A percentile compares a stretch with the other conserved stretches of the same genome.
These are phyloP conservation scores for Linaria vulgaris DNA, from an alignment of 257 asterid species.

Conservation along the genomic window DNA sequence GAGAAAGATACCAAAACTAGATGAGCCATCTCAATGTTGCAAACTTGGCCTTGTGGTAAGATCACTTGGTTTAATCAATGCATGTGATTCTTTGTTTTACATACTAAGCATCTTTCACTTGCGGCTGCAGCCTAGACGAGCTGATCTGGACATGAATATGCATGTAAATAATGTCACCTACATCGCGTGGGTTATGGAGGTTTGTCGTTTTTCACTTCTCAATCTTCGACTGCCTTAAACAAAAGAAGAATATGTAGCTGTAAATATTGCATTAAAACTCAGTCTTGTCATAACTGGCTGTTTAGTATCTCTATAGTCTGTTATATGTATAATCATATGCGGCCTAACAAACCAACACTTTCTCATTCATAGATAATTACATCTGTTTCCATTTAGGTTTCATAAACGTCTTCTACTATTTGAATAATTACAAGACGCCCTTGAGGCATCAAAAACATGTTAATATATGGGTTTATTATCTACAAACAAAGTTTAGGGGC, in stretches of 20 bases:
- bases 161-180: conserved; percentile 62
- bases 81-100: neutral
- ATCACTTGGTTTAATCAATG: conserved; percentile 5
- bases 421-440: no score
- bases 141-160: conserved; percentile 66
- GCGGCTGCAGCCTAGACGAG: conserved; percentile 60
- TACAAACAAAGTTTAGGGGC: no score
- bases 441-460: no score
- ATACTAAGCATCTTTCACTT: neutral
- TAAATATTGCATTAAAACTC: neutral
- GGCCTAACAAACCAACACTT: no score
- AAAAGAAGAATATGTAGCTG: neutral
- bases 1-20: conserved; percentile 61
- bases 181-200: conserved; percentile 71
- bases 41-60: conserved; percentile 60
- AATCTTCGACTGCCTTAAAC: neutral
- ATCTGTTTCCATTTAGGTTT: no score
- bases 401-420: no score
- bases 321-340: neutral
- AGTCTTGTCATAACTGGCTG: neutral
- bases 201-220: neutral
- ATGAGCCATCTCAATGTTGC: conserved; percentile 45
- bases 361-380: no score
- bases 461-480: no score
- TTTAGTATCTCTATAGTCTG: neutral